These are phyloP conservation scores for Senna tora DNA, from an alignment of 306 rosid genomes.

Conservation along the genomic window DNA sequence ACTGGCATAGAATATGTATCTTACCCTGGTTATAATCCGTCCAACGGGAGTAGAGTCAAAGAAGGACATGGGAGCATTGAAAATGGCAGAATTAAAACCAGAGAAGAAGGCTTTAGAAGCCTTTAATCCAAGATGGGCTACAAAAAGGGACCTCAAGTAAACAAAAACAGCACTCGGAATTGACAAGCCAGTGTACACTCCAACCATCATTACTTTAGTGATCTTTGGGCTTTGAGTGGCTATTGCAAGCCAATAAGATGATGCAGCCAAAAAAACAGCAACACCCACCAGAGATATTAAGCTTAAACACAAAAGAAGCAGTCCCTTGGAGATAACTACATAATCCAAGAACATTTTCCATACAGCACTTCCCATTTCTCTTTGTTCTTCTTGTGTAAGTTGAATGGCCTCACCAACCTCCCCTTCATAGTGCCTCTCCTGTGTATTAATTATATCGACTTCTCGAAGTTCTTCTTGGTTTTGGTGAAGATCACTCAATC, in stretches of 20 bases:
- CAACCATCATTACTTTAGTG: slow-evolving; percentile 46
- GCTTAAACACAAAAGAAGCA: slow-evolving; percentile 37
- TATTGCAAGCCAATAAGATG: slow-evolving; percentile 76
- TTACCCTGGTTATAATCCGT: slow-evolving; percentile 61
- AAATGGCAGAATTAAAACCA: slow-evolving; percentile 54
- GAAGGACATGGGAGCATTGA: slow-evolving; percentile 70
- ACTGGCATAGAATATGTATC: slow-evolving; percentile 7
- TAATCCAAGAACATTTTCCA: slow-evolving; percentile 72
- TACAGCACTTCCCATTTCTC: slow-evolving; percentile 60
- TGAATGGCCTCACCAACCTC: slow-evolving; percentile 41
- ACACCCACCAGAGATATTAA: slow-evolving; percentile 42
- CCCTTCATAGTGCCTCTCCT: slow-evolving; percentile 41
- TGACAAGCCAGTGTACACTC: slow-evolving; percentile 57
- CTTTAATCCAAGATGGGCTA: slow-evolving; percentile 43
- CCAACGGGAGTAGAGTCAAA: slow-evolving; percentile 50
- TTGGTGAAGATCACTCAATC: slow-evolving; percentile 38
- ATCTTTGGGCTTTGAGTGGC: slow-evolving; percentile 59
- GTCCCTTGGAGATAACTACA: slow-evolving; percentile 40
- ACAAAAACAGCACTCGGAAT: slow-evolving; percentile 47
- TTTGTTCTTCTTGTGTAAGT: slow-evolving; percentile 76
- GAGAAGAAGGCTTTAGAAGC: slow-evolving; percentile 62
- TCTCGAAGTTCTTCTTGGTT: slow-evolving; percentile 32
- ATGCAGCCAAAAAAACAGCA: slow-evolving; percentile 47
- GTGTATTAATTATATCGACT: slow-evolving; percentile 17
- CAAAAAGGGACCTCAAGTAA: slow-evolving; percentile 39